Evolutionary conservation across 352 stramenopile species (phyloP), one percentile per base, ranked within the genome.

Genomic region (Achlya hypogyna): DNA sequence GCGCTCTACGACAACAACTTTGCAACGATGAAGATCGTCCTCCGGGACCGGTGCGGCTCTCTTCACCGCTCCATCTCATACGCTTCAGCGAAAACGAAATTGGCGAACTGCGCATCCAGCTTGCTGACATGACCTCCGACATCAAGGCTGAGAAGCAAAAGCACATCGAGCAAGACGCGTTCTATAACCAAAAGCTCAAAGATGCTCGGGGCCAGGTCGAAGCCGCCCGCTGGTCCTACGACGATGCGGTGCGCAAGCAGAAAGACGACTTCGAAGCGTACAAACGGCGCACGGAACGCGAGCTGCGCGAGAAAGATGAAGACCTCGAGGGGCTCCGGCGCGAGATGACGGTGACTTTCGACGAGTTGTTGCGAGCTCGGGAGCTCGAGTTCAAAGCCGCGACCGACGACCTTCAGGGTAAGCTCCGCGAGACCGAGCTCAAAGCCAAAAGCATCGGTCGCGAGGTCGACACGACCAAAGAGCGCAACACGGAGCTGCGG

Each of bases 1-100:
- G 78, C 78, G 45, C 72, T 89, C 31, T 96, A 96, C 74, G 89
- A 97, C 69, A 76, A 76, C 40, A 90, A 89, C 63, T 90, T 97
- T 56, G 79, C 79, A 27, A 77, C 77, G 2, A 63, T 97, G 18
- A 92, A 96, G 67, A 75, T 70, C 32, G 73, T 85, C 6, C 43
- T 96, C 38, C 74, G 84, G 58, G 88, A 96, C 38, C 85, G 83
- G 45, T 74, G 74, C 22, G 34, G 53, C 74, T 45, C 9, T 68
- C 18, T 5, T 35, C 28, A 62, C 10, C 14, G 29, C 27, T 23
- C 35, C 47, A 35, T 45, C 5, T 12, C 32, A 31, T 6, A 62
- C 40, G 42, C 35, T 29, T 32, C 47, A 70, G 62, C 43, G 78
- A 89, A 53, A 71, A 70, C 18, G 81, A 91, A 32, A 51, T 85